phyloP scores from a whole-genome alignment of 2,329 filamentous ascomycete species.

The Alternaria sp. region DNA sequence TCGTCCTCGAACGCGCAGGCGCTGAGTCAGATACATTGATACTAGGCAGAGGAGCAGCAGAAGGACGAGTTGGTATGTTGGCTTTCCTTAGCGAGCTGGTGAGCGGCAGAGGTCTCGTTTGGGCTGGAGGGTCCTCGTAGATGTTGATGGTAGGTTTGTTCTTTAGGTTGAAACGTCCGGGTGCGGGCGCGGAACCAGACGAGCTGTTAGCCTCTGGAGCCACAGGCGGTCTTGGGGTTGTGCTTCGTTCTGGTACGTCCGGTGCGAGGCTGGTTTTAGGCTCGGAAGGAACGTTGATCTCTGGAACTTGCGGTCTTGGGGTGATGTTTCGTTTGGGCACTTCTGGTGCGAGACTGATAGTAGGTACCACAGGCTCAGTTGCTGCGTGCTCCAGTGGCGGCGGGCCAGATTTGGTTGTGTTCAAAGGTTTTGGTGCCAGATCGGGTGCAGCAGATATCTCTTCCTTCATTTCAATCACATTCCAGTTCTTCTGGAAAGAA shows the following conservation, averaged over 20 bases:
- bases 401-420: slow-evolving; percentile 24
- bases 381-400: slow-evolving; percentile 46
- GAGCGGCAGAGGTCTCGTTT: slow-evolving; percentile 34
- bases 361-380: slow-evolving; percentile 55
- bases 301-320: slow-evolving; percentile 22
- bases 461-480: slow-evolving; percentile 73
- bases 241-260: slow-evolving; percentile 22
- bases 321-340: slow-evolving; percentile 22
- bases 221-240: slow-evolving; percentile 31
- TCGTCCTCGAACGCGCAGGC: slow-evolving; percentile 31
- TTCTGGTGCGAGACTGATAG: slow-evolving; percentile 57
- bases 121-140: slow-evolving; percentile 38
- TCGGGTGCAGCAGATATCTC: slow-evolving; percentile 42
- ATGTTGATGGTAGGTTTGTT: slow-evolving; percentile 30
- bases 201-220: slow-evolving; percentile 40
- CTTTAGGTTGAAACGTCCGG: slow-evolving; percentile 24
- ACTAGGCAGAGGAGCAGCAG: slow-evolving; percentile 42
- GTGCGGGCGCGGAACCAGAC: slow-evolving; percentile 21
- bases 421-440: slow-evolving; percentile 24
- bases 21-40: slow-evolving; percentile 59
- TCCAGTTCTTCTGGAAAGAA: slow-evolving; percentile 89
- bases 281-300: slow-evolving; percentile 29
- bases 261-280: slow-evolving; percentile 62
- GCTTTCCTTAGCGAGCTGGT: slow-evolving; percentile 33
- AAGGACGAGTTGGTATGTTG: slow-evolving; percentile 33